phyloP scores from a whole-genome alignment of 768 basidiomycete genomes.

The Russula earlei region DNA sequence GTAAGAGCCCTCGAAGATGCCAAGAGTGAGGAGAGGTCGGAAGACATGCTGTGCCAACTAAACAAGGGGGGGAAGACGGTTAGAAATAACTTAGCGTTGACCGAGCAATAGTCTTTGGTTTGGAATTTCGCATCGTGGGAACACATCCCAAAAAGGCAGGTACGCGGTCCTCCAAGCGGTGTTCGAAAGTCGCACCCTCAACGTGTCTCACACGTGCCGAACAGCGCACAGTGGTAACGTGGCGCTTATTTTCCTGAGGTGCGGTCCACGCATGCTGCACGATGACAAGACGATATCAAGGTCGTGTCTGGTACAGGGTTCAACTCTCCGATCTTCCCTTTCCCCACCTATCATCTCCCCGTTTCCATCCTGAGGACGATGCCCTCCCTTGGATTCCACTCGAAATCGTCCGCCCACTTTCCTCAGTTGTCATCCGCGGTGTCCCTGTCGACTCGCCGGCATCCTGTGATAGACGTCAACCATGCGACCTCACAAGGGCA shows the following conservation, averaged over 20 bases:
- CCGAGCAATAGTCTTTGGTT: no score
- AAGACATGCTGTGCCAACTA: slow-evolving; percentile 25
- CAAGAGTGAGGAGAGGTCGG: slow-evolving; percentile 63
- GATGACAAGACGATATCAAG: slow-evolving; percentile 12
- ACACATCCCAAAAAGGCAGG: no score
- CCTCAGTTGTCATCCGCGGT: background rate
- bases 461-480: slow-evolving; percentile 12
- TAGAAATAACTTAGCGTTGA: no score
- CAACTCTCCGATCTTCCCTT: slow-evolving; percentile 7
- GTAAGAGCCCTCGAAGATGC: slow-evolving; percentile 65
- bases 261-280: slow-evolving; percentile 15
- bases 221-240: background rate
- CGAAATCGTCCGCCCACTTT: background rate
- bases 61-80: no score
- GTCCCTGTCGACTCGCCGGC: slow-evolving; percentile 5
- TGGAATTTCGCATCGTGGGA: no score
- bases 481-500: slow-evolving; percentile 1
- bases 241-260: slow-evolving; percentile 5
- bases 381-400: slow-evolving; percentile 1
- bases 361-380: background rate
- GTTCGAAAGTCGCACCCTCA: no score
- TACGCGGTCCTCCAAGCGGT: no score
- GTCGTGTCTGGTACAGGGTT: background rate
- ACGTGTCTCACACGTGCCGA: no score
- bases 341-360: background rate